Evolutionary conservation across 352 stramenopile genomes (phyloP).

Genomic region (Phytophthora brassicae): DNA sequence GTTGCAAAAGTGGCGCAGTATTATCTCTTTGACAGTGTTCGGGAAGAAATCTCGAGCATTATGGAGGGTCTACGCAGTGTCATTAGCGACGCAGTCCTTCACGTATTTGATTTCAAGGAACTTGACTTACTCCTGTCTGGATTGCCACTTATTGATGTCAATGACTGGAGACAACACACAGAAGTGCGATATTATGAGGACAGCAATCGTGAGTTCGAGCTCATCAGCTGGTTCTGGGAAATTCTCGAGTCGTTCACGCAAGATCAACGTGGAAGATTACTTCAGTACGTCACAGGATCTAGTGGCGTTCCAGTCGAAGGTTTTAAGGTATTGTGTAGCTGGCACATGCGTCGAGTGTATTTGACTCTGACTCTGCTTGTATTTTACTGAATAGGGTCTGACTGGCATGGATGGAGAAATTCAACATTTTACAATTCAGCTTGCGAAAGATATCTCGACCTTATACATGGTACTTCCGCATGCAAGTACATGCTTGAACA

Average conservation of each 20-base stretch:
- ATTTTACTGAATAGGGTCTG: conserved; percentile 38
- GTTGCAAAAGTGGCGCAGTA: conserved; percentile 93
- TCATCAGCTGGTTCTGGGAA: conserved; percentile 91
- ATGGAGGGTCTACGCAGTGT: conserved; percentile 92
- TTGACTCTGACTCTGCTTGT: neutral
- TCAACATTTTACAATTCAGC: conserved; percentile 74
- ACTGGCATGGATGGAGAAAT: conserved; percentile 77
- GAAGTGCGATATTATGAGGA: conserved; percentile 83
- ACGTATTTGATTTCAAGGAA: conserved; percentile 94
- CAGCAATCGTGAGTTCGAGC: conserved; percentile 49
- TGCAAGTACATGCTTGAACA: conserved; percentile 84
- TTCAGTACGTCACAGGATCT: conserved; percentile 92
- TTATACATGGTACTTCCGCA: conserved; percentile 66
- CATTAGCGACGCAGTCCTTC: conserved; percentile 84
- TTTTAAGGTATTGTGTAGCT: conserved; percentile 74
- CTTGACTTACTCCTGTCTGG: conserved; percentile 95
- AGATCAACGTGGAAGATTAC: conserved; percentile 80
- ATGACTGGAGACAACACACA: conserved; percentile 88
- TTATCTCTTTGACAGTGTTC: conserved; percentile 91
- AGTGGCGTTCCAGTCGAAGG: conserved; percentile 93
- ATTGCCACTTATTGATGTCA: conserved; percentile 87
- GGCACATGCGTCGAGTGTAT: neutral
- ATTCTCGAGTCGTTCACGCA: conserved; percentile 75
- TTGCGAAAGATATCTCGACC: conserved; percentile 44
- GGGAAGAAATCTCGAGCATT: conserved; percentile 90